phyloP scores from a whole-genome alignment of 1,284 basidiomycete genomes.

The Leccinum subrobustum region DNA sequence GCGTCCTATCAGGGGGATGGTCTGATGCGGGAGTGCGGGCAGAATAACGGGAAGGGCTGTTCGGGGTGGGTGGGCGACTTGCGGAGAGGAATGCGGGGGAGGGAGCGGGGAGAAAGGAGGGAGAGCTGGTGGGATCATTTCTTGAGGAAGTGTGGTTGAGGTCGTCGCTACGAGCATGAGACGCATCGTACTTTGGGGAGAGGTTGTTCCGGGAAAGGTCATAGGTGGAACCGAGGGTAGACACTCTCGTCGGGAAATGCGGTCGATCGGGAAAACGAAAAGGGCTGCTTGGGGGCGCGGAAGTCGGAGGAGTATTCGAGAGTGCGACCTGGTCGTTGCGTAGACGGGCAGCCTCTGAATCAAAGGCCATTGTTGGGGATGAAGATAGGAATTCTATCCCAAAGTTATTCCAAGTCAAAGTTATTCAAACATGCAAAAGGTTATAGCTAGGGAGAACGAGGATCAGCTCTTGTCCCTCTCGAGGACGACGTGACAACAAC shows the following conservation, averaged over 20 bases:
- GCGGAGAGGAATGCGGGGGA: conserved; percentile 50
- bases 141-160: conserved; percentile 51
- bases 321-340: conserved; percentile 27
- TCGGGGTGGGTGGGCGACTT: conserved; percentile 55
- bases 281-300: conserved; percentile 35
- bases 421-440: not conserved
- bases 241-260: conserved; percentile 55
- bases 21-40: conserved; percentile 51
- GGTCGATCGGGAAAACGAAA: conserved; percentile 49
- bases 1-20: conserved; percentile 43
- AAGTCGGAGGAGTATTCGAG: conserved; percentile 26
- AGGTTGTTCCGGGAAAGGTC: conserved; percentile 53
- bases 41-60: conserved; percentile 41
- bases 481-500: conserved; percentile 20
- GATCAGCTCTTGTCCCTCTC: conserved; percentile 14
- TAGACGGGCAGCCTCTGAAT: conserved; percentile 30
- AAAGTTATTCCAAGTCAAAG: not conserved
- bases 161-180: conserved; percentile 67
- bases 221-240: conserved; percentile 51
- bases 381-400: not conserved
- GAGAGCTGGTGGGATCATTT: conserved; percentile 20
- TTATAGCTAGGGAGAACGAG: conserved; percentile 11
- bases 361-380: conserved; percentile 28
- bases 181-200: conserved; percentile 35
- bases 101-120: conserved; percentile 41